Evolutionary conservation across 2,329 filamentous ascomycete genomes (phyloP).

Genomic region (Plectosphaerella sp.): DNA sequence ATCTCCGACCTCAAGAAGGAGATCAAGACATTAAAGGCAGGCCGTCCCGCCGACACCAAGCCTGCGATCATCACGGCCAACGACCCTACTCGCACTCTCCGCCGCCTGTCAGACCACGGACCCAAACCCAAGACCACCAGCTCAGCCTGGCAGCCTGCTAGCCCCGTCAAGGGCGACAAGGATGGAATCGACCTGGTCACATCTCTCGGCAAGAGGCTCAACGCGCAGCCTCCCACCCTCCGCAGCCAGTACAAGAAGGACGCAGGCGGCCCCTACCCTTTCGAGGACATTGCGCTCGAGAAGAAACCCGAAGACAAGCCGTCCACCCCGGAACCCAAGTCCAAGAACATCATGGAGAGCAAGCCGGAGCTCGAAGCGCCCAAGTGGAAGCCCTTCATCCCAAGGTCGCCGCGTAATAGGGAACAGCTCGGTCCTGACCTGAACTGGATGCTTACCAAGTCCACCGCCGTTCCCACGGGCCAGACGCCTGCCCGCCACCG

Average conservation of each 20-base stretch:
- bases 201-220: constrained; percentile 13
- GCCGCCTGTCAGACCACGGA: constrained; percentile 1
- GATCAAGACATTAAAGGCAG: constrained; percentile 38
- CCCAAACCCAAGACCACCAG: not conserved
- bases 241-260: constrained; percentile 30
- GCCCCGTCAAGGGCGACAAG: not conserved
- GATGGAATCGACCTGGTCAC: constrained; percentile 21
- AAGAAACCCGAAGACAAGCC: not conserved
- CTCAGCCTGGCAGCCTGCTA: too few relatives aligned
- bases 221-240: constrained; percentile 17
- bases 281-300: not conserved
- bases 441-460: constrained; percentile 22
- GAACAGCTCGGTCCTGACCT: constrained; percentile 28
- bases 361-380: constrained; percentile 22
- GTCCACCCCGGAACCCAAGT: not conserved
- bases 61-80: not conserved
- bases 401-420: constrained; percentile 33
- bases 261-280: not conserved
- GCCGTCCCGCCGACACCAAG: constrained; percentile 3
- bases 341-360: constrained; percentile 6
- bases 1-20: constrained; percentile 53
- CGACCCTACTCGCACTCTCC: not conserved
- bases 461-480: constrained; percentile 17
- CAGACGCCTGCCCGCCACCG: constrained; percentile 18
- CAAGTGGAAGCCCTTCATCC: constrained; percentile 36